Evolutionary conservation across 352 stramenopile species (phyloP), one percentile per base, ranked within the genome.

Genomic region (Pythium guiyangense): DNA sequence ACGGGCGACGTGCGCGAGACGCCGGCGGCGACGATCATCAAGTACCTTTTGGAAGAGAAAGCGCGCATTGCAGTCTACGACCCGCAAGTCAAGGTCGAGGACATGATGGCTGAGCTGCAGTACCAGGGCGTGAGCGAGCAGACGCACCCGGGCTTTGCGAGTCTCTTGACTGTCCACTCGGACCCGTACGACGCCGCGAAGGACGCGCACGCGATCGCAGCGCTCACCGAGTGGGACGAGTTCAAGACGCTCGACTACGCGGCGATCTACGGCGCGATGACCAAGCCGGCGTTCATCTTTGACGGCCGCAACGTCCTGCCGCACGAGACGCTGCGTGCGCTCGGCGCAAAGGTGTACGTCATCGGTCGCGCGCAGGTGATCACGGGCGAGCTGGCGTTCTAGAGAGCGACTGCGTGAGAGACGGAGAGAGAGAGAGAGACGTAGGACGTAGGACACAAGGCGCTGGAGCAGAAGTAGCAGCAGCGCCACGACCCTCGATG

Each of bases 201-300:
- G 37, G 92, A 96, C 61, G 80, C 94, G n/a, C 95, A 98, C 60
- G 95, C 93, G 42, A 86, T 98, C 49, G 88, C 88, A 18, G 85
- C 97, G 35, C 80, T 99, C 57, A 99, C 98, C 5, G 98, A 99
- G 80, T 99, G 97, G 97, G 96, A 99, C 67, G 90, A 98, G 79
- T 99, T 99, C 84, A 99, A 98, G 85, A 88, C 81, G 12, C 88
- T 98, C 40, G 97, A 99, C 76, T 99, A 98, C 79, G 67, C 94
- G 49, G 83, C 77, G 37, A 97, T 99, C 65, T 99, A 98, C 70
- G 77, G 93, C 10, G 68, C 61, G 51, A 99, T 99, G 97, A 77
- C 86, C 50, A 99, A 99, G 79, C 98, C 98, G 10, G 97, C 97
- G 25, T 99, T 99, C 79, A 74, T 99, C 49, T 99, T 99, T 71